Conservation (phyloP, 2,329 filamentous ascomycete genomes). For the Apiospora saccharicola region DNA sequence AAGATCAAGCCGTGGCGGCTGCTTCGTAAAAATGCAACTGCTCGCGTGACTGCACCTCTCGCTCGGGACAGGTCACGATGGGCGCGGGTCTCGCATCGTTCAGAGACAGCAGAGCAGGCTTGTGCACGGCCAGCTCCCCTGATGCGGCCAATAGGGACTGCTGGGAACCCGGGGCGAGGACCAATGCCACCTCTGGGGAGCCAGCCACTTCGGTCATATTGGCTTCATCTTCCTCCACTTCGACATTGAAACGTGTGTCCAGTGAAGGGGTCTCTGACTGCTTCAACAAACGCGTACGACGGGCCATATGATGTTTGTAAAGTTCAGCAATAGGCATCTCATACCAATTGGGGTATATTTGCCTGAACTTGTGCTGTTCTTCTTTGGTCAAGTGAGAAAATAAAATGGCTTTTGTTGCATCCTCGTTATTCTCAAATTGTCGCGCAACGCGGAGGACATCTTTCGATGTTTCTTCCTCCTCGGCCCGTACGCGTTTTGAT, state of each 20-base stretch:
- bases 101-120: neutral
- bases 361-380: neutral
- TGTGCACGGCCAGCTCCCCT: neutral
- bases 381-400: neutral
- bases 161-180: neutral
- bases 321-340: slow-evolving; percentile 33
- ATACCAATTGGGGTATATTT: slow-evolving; percentile 32
- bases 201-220: neutral
- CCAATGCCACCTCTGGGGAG: neutral
- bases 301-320: slow-evolving; percentile 31
- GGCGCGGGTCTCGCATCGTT: neutral
- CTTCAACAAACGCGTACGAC: neutral
- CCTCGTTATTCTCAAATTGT: neutral
- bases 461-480: neutral
- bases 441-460: neutral
- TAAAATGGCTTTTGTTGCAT: neutral
- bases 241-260: neutral
- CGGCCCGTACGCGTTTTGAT: neutral
- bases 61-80: neutral
- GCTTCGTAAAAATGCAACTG: neutral
- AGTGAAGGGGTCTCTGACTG: neutral
- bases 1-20: neutral
- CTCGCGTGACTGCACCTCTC: neutral
- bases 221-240: neutral
- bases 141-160: neutral